These are phyloP conservation scores for Passalora sequoiae DNA, from an alignment of 2,329 filamentous ascomycete genomes.

Conservation along the genomic window DNA sequence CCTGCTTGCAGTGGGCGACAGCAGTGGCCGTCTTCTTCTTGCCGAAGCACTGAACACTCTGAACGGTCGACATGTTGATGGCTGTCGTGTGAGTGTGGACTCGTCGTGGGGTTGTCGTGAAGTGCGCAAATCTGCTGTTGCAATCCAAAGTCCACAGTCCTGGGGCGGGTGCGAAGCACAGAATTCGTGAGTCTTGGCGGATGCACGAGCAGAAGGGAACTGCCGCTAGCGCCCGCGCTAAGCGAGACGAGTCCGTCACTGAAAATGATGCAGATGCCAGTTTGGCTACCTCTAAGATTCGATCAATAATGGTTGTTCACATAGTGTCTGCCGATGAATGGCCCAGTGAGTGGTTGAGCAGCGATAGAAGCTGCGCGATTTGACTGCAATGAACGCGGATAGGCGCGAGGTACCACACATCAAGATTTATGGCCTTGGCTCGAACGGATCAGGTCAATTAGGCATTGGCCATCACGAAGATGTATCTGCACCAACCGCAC, in stretches of 20 bases:
- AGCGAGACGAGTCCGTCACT: background rate
- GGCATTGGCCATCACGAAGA: conserved; percentile 44
- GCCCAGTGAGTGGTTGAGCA: too few relatives aligned
- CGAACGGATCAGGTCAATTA: conserved; percentile 51
- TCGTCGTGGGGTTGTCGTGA: conserved; percentile 11
- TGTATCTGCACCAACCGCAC: conserved; percentile 31
- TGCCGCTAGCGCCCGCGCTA: background rate
- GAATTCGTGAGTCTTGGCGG: background rate
- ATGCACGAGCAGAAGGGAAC: background rate
- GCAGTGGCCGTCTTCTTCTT: conserved; percentile 67
- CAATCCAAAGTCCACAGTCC: background rate
- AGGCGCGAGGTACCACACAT: background rate
- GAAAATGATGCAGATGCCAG: too few relatives aligned
- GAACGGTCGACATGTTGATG: conserved; percentile 60
- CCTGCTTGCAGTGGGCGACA: conserved; percentile 89
- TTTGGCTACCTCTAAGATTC: too few relatives aligned
- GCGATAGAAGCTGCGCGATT: too few relatives aligned
- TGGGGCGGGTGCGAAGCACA: conserved; percentile 1
- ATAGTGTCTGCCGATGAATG: too few relatives aligned
- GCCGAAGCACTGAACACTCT: conserved; percentile 85
- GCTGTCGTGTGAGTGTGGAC: conserved; percentile 11
- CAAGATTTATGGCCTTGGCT: conserved; percentile 39
- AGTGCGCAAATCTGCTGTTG: conserved; percentile 1
- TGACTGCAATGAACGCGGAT: background rate
- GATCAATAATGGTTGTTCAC: too few relatives aligned